A percentile compares a stretch with the other conserved stretches of the same genome.
Evolutionary conservation across 495 filamentous ascomycete species (phyloP).

Genomic region (Aspergillus funiculosus): DNA sequence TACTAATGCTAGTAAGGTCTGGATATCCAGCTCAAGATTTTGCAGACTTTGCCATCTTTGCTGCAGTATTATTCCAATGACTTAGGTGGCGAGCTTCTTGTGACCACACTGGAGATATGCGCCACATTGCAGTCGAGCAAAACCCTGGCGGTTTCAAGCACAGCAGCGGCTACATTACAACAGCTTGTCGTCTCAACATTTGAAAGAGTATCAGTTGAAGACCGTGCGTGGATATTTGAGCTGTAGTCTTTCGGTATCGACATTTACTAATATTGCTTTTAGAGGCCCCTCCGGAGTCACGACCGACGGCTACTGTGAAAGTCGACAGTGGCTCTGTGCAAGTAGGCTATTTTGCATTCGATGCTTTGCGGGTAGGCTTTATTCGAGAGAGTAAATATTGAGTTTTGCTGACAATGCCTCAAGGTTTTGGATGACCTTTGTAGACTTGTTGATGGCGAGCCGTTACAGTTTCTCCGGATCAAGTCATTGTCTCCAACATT

Average conservation of each 20-base stretch:
- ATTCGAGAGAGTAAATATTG: background rate
- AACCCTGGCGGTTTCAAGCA: conserved; percentile 86
- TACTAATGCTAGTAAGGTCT: conserved; percentile 53
- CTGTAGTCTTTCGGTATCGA: conserved; percentile 7
- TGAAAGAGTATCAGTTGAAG: conserved; percentile 81
- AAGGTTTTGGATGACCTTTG: conserved; percentile 86
- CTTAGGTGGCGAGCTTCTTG: conserved; percentile 72
- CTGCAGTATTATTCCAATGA: conserved; percentile 85
- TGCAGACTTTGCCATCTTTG: conserved; percentile 87
- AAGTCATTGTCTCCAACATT: conserved; percentile 72
- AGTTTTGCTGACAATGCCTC: conserved; percentile 19
- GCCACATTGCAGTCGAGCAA: conserved; percentile 85
- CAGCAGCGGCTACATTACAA: conserved; percentile 88
- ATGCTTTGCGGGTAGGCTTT: conserved; percentile 65
- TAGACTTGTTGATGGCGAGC: conserved; percentile 75
- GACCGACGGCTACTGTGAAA: conserved; percentile 30
- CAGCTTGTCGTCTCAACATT: conserved; percentile 89
- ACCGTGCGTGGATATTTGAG: conserved; percentile 51
- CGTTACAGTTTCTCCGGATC: conserved; percentile 70
- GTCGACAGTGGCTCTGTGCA: conserved; percentile 55
- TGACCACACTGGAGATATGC: conserved; percentile 79
- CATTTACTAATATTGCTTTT: conserved; percentile 46
- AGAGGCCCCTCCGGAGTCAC: conserved; percentile 49
- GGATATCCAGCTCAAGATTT: conserved; percentile 92
- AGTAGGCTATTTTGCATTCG: conserved; percentile 70